phyloP scores from a whole-genome alignment of 2,329 filamentous ascomycete genomes.

The Escovopsis weberi region DNA sequence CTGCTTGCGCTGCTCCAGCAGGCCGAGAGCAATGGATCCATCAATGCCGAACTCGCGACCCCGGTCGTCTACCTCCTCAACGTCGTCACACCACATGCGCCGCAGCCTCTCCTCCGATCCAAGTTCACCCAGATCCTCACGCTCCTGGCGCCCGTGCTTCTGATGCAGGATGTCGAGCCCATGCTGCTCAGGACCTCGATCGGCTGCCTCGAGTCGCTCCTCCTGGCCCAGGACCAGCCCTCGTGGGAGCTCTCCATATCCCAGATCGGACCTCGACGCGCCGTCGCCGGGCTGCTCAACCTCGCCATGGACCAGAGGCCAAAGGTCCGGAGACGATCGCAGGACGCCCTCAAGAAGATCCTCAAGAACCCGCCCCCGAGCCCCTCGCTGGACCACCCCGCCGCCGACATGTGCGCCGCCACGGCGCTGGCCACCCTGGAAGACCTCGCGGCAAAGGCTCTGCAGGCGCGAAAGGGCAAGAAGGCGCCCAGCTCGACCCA shows the following conservation, averaged over 20 bases:
- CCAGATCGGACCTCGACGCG: conserved; percentile 73
- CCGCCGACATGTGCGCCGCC: conserved; percentile 90
- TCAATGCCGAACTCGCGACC: conserved; percentile 70
- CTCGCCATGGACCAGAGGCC: conserved; percentile 77
- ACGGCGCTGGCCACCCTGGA: conserved; percentile 69
- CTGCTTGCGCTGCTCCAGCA: conserved; percentile 76
- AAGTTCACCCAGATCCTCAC: conserved; percentile 92
- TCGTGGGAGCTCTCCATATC: conserved; percentile 79
- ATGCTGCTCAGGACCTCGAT: conserved; percentile 77
- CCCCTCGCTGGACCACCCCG: conserved; percentile 85
- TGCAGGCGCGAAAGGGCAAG: conserved; percentile 43
- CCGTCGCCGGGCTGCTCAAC: conserved; percentile 71
- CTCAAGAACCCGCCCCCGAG: conserved; percentile 78
- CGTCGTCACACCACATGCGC: conserved; percentile 71
- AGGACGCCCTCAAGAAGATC: conserved; percentile 74
- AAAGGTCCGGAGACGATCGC: conserved; percentile 86
- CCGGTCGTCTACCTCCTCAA: conserved; percentile 94
- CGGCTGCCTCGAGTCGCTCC: conserved; percentile 81
- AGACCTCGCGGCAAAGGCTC: conserved; percentile 52
- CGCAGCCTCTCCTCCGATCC: conserved; percentile 73
- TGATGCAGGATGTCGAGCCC: conserved; percentile 69
- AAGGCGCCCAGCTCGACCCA: conserved; percentile 49
- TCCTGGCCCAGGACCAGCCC: conserved; percentile 73
- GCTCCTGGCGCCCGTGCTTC: conserved; percentile 70
- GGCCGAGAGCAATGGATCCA: conserved; percentile 50